These are phyloP conservation scores for Leptosphaerulina australis DNA, from an alignment of 2,329 filamentous ascomycete genomes.

Conservation along the genomic window DNA sequence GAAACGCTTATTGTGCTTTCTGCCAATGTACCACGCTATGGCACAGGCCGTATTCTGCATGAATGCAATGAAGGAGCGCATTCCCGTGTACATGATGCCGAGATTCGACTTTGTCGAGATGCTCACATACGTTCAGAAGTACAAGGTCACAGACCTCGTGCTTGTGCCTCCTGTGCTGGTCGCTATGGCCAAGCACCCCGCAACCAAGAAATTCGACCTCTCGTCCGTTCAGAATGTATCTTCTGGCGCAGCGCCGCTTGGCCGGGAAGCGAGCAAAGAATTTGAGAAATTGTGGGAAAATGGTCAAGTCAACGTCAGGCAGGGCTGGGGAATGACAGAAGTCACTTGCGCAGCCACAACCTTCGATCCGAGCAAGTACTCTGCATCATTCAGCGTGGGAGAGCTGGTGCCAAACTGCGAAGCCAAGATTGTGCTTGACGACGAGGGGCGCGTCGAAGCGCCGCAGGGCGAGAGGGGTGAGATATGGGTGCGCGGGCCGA, in stretches of 20 bases:
- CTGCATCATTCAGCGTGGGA: conserved; percentile 62
- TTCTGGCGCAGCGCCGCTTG: conserved; percentile 71
- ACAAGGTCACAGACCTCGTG: conserved; percentile 68
- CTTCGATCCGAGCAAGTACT: conserved; percentile 63
- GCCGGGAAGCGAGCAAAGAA: conserved; percentile 53
- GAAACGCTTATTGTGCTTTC: conserved; percentile 65
- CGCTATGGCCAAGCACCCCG: conserved; percentile 72
- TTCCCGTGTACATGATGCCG: conserved; percentile 78
- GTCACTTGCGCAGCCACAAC: conserved; percentile 71
- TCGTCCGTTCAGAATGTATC: conserved; percentile 65
- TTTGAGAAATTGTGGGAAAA: conserved; percentile 63
- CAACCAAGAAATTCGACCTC: conserved; percentile 69
- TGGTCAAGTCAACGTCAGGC: conserved; percentile 61
- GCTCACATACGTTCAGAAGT: conserved; percentile 70
- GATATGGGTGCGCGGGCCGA: conserved; percentile 74
- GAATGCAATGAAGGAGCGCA: conserved; percentile 60
- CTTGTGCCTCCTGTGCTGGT: conserved; percentile 79
- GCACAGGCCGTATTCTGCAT: conserved; percentile 72
- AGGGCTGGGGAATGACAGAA: conserved; percentile 91
- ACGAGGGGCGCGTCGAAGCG: conserved; percentile 60
- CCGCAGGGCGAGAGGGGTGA: conserved; percentile 65
- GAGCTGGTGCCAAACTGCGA: conserved; percentile 72
- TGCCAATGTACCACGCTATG: conserved; percentile 65
- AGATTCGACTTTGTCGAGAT: conserved; percentile 77
- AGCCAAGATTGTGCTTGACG: conserved; percentile 67